Percentiles rank a stretch among this genome's conserved stretches.
phyloP scores from a whole-genome alignment of 2,329 filamentous ascomycete species.

The Fusarium xyrophilum region DNA sequence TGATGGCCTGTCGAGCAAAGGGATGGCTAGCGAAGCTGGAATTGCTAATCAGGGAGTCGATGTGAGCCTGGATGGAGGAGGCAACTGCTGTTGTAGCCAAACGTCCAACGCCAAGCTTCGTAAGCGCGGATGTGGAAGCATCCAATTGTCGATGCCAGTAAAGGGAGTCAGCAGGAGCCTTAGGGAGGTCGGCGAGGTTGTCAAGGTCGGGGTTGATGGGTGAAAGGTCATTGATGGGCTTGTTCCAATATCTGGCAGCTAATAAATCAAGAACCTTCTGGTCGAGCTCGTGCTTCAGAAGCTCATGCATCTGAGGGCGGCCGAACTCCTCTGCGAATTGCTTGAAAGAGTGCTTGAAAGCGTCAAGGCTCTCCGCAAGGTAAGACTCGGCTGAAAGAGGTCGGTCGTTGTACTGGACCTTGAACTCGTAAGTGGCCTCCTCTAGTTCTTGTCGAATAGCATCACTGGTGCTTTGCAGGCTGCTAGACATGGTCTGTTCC shows the following conservation, averaged over 20 bases:
- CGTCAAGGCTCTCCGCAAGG: conserved; percentile 90
- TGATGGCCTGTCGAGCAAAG: conserved; percentile 91
- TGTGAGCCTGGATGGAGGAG: conserved; percentile 81
- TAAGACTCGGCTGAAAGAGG: conserved; percentile 96
- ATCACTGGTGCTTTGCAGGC: conserved; percentile 85
- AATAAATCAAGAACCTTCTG: conserved; percentile 93
- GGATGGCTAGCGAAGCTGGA: conserved; percentile 91
- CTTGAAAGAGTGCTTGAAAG: conserved; percentile 98
- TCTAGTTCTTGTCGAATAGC: conserved; percentile 94
- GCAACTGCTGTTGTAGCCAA: conserved; percentile 92
- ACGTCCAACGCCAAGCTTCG: conserved; percentile 91
- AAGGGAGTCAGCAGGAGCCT: conserved; percentile 80
- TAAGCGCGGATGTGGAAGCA: conserved; percentile 86
- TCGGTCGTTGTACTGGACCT: conserved; percentile 98
- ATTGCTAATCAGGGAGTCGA: conserved; percentile 77
- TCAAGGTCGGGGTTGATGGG: conserved; percentile 72
- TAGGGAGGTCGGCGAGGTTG: conserved; percentile 78
- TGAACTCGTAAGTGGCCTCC: conserved; percentile 97
- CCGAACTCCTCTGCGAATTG: conserved; percentile 91
- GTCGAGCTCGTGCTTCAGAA: conserved; percentile 91
- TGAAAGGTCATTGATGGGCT: conserved; percentile 84
- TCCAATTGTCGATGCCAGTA: conserved; percentile 97
- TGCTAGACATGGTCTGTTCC: conserved; percentile 96
- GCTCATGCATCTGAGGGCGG: conserved; percentile 83
- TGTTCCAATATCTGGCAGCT: conserved; percentile 96